Base-by-base conservation (phyloP, 257 asterid species). In the Solanum bukasovii region DNA sequence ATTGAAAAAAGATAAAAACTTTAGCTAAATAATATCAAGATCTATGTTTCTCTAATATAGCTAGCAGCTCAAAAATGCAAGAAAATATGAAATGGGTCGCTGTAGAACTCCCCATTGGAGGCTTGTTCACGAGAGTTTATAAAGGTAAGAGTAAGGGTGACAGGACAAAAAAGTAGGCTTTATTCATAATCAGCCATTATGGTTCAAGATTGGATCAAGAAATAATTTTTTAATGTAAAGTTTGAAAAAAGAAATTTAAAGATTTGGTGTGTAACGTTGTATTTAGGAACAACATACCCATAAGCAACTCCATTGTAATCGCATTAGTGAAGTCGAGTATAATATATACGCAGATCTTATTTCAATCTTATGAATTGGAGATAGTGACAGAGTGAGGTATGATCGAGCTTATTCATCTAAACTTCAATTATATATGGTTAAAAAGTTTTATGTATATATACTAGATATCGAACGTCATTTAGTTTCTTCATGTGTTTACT, bases 21-120 rank as follows among this genome's bases (percentile, higher is more conserved):
- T 46, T 40, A 42, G 27, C 70, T 86, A 44, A 20, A 35, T 13
- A 85, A 18, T 70, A 52, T 86, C 88, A 90, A 90, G 89, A 87
- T 91, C 91, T 88, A 59, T 84, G 27, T 85, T 18, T 13, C 35
- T 68, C 9, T 13, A 68, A 9, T 42, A 31, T 33, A 71, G 42
- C 33, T 56, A 63, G 14, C 67, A 84, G 71, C 87, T 84, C 71
- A 49, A 34, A 3, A 6, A 12, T 84, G 35, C 12, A 9, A 83
- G 35, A 38, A 16, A 61, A 11, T 21, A 31, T 20, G 29, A 56
- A 34, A 44, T 42, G 84, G 63, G 84, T 44, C 6, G 70, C 42
- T 29, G 13, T 29, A 6, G 6, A 82, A 82, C 70, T 46, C 70
- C 13, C 27, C 42, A 82, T 49, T 46, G 40, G 68, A 81, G 40